phyloP scores from a whole-genome alignment of 2,329 filamentous ascomycete genomes.

The Phaeosphaeria sp. region DNA sequence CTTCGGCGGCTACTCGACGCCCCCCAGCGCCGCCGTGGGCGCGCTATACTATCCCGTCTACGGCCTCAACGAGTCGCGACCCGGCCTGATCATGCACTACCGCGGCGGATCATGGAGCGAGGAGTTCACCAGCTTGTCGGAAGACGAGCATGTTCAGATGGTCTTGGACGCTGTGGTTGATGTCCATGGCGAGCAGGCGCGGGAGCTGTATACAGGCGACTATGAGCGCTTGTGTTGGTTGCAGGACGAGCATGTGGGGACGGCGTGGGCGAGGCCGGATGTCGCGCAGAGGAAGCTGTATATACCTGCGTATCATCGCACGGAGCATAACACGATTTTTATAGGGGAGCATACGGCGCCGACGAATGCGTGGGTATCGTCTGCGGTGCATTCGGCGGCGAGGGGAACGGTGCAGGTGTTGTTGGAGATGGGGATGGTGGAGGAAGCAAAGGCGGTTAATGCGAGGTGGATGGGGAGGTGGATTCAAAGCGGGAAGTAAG shows the following conservation, averaged over 20 bases:
- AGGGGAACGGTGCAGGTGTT: conserved; percentile 4
- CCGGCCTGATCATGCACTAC: not conserved
- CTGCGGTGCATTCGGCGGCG: conserved; percentile 1
- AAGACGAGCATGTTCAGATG: not conserved
- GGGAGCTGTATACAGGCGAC: not conserved
- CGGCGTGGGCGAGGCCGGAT: not conserved
- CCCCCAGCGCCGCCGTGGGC: not conserved
- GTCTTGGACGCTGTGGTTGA: not conserved
- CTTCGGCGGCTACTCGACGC: not conserved
- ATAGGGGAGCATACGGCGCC: conserved; percentile 2
- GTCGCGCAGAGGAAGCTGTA: not conserved
- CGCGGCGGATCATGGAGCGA: not conserved
- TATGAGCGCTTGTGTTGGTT: not conserved
- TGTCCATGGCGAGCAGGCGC: not conserved
- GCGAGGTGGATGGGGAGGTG: conserved; percentile 2
- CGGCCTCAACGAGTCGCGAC: not conserved
- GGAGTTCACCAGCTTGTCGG: not conserved
- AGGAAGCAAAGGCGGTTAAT: conserved; percentile 1
- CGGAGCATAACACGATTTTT: not conserved
- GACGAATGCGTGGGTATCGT: conserved; percentile 4
- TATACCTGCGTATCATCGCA: not conserved
- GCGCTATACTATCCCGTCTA: conserved; percentile 1
- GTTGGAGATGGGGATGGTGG: conserved; percentile 1
- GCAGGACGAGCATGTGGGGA: not conserved
- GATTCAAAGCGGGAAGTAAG: not conserved